These are phyloP conservation scores for Cornus florida DNA, from an alignment of 148 eudicot species.

Conservation along the genomic window DNA sequence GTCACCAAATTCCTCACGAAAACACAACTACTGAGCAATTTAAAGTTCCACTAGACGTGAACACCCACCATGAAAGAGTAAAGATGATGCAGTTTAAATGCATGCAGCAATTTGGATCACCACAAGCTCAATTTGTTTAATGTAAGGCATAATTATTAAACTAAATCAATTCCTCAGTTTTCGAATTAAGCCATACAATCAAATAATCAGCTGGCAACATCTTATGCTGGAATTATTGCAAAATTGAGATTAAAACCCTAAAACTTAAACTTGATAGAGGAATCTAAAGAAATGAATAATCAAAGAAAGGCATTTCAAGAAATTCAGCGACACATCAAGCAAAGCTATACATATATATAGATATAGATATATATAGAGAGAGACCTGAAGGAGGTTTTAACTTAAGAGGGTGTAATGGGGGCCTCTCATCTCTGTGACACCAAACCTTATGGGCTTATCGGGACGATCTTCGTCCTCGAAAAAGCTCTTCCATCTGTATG, in stretches of 20 bases:
- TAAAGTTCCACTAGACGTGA: too few relatives aligned
- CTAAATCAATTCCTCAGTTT: neutral
- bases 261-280: neutral
- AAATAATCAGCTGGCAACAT: neutral
- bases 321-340: too few relatives aligned
- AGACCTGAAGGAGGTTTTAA: constrained; percentile 63
- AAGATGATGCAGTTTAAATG: neutral
- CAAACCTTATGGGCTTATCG: constrained; percentile 80
- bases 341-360: too few relatives aligned
- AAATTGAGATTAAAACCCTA: neutral
- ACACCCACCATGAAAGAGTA: neutral
- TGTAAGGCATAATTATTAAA: too few relatives aligned
- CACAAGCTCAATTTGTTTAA: neutral
- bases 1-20: neutral
- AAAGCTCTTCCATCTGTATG: constrained; percentile 77
- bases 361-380: neutral
- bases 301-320: too few relatives aligned
- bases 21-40: neutral
- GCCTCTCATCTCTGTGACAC: constrained; percentile 85
- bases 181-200: neutral
- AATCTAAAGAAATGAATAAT: too few relatives aligned
- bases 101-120: neutral
- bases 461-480: constrained; percentile 89
- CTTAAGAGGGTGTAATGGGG: constrained; percentile 66
- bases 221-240: too few relatives aligned